Evolutionary conservation across 352 stramenopile genomes (phyloP), one percentile per base, ranked within the genome.

Genomic region (Salisapilia sapeloensis): DNA sequence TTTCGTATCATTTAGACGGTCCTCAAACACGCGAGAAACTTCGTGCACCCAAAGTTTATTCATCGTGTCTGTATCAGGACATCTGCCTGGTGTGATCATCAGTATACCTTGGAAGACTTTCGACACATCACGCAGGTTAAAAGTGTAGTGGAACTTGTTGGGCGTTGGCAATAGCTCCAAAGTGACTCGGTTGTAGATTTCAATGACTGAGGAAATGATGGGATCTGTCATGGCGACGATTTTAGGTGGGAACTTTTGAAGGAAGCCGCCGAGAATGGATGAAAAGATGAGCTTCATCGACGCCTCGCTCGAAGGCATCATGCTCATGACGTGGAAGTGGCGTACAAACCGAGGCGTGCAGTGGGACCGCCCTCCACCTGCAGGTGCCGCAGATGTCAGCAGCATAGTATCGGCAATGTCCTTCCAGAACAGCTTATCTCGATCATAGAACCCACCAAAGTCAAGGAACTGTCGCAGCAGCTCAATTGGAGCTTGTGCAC

Each of bases 361-460:
- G 45, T 93, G 54, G 22, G 63, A 61, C 12, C 86, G 47, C 15
- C 72, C 91, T 8, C 83, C 82, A 2, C 86, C 90, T 1, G 91
- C 89, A 0, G 91, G 89, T 2, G 91, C 89, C 7, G 89, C 90
- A 2, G 78, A 71, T 0, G 80, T 77, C 1, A 96, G 55, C 12
- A 97, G 43, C 58, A 94, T 84, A 2, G 83, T 96, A 40, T 96
- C 81, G 8, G 65, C 65, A 10, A 97, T 93, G 24, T 97, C 80
- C 45, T 97, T 97, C 81, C 87, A 97, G 39, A 97, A 97, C 0
- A 97, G 61, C 44, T 97, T 97, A 40, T 96, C 83, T 9, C 90
- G 74, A 40, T 97, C 91, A 57, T 97, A 97, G 37, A 97, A 96
- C 4, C 91, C 91, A 14, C 91, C 86, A 35, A 94, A 94, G 42